A percentile compares a stretch with the other conserved stretches of the same genome.
These are phyloP conservation scores for Trichoderma sp. DNA, from an alignment of 2,329 filamentous ascomycete species.

Conservation along the genomic window DNA sequence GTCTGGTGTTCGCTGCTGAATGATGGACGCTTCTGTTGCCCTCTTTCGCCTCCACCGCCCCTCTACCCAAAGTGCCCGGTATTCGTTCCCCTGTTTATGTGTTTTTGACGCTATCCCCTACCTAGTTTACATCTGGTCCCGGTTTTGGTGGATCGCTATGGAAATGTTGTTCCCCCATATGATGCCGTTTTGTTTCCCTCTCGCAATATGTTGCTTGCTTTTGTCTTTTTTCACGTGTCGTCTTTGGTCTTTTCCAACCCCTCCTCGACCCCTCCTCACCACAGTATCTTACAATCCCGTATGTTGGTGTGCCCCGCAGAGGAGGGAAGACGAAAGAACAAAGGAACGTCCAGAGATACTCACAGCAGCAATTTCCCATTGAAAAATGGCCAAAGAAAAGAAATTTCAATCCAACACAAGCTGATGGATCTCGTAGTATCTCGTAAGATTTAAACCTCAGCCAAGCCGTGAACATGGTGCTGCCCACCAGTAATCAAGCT, in stretches of 20 bases:
- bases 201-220: conserved; percentile 28
- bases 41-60: background rate
- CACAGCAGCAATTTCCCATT: conserved; percentile 19
- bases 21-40: conserved; percentile 26
- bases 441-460: no score
- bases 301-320: conserved; percentile 26
- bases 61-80: conserved; percentile 23
- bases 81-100: conserved; percentile 20
- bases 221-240: conserved; percentile 7
- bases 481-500: no score
- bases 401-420: conserved; percentile 23
- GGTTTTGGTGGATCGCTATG: conserved; percentile 36
- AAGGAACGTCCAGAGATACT: background rate
- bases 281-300: conserved; percentile 21
- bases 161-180: conserved; percentile 37
- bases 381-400: conserved; percentile 29
- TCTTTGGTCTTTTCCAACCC: no score
- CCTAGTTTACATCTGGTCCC: conserved; percentile 29
- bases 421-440: background rate
- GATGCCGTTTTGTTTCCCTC: conserved; percentile 32
- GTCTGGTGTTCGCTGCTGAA: conserved; percentile 35
- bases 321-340: conserved; percentile 14
- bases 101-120: conserved; percentile 27
- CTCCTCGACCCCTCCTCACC: conserved; percentile 21
- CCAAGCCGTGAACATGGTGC: no score